Evolutionary conservation across 148 eudicot species (phyloP), one percentile per base, ranked within the genome.

Genomic region (Fagopyrum tataricum): DNA sequence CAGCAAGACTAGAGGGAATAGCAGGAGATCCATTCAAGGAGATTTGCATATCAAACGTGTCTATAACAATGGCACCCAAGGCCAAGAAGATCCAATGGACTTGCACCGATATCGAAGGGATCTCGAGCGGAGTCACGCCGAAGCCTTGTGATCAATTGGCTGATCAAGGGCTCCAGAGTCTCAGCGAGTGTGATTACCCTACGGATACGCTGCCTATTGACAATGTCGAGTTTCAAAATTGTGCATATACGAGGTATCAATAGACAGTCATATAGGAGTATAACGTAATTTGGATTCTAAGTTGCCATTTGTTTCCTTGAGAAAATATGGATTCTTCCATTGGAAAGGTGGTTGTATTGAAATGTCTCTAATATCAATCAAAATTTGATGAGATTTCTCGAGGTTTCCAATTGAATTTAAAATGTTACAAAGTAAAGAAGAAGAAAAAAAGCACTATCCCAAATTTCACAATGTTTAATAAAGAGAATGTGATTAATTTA

Each of bases 41-140:
- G 48, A 90, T 95, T n/a, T 95, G 98, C 70, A 83, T 91, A 70
- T 95, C 97, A 0, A 95, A 95, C 74, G 97, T 90, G 56, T 91
- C 93, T 17, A 88, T 95, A 56, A 74, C 79, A 12, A 14, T 88
- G 83, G 86, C 93, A 0, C 76, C 75, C 40, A 81, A 77, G 37
- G 77, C 93, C 0, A 91, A 94, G 90, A 90, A 91, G 67, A 44
- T 85, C 61, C 85, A 84, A 23, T 95, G 97, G 98, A 80, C 84
- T 47, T 95, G 98, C 72, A 88, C 93, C 0, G 82, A 90, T 62
- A 40, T 95, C 24, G 79, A 79, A 9, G 97, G 98, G 76, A 74
- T 89, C 71, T 85, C 98, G 21, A 94, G 89, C 42, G 82, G 79
- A 11, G 96, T 94, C 47, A 75, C 78, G 9, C 98, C 98, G 15